Percentiles rank a stretch among this genome's conserved stretches.
These are phyloP conservation scores for Citrus reticulata DNA, from an alignment of 345 rosid genomes.

Conservation along the genomic window DNA sequence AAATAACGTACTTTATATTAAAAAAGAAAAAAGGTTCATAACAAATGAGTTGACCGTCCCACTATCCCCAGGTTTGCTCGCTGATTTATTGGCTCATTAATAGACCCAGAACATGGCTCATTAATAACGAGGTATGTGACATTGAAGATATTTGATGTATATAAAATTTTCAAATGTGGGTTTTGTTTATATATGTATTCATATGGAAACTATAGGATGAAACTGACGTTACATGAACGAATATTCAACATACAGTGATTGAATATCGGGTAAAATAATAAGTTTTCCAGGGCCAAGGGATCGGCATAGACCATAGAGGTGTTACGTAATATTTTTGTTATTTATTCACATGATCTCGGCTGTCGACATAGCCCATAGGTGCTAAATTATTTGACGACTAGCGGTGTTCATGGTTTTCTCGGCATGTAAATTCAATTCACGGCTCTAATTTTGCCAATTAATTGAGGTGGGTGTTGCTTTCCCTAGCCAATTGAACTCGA, in stretches of 20 bases:
- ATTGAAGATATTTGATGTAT: background rate
- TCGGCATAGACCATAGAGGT: background rate
- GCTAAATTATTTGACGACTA: background rate
- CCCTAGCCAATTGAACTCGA: background rate
- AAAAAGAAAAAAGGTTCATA: background rate
- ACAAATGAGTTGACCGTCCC: background rate
- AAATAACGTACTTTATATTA: background rate
- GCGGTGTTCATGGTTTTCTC: constrained; percentile 32
- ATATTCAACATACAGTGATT: background rate
- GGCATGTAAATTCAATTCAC: background rate
- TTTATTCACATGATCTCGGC: constrained; percentile 32
- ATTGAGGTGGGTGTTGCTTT: background rate
- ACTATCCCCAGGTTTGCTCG: background rate
- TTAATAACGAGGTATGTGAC: background rate
- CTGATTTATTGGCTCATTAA: constrained; percentile 14
- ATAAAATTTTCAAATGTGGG: background rate
- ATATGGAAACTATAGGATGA: background rate
- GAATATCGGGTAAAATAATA: background rate
- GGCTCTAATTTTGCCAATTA: background rate
- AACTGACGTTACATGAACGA: background rate
- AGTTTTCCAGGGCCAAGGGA: background rate
- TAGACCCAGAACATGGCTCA: background rate
- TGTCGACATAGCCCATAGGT: background rate
- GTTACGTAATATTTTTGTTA: background rate
- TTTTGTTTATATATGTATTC: no score